Evolutionary conservation across 305 asterid species (phyloP).

Genomic region (Fraxinus albicans): DNA sequence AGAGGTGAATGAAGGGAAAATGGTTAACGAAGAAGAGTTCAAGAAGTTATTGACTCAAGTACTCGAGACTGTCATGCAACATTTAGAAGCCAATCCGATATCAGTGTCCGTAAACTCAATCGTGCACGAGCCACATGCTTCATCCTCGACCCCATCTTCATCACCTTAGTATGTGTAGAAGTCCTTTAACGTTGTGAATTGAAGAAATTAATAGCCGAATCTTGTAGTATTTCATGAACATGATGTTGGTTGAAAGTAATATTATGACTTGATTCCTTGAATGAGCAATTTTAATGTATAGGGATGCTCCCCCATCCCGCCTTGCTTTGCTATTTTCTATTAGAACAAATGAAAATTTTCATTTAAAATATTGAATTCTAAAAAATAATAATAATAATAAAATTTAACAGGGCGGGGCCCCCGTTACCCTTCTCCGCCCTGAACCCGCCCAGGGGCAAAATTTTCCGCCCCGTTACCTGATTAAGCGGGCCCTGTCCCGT

Average conservation of each 20-base stretch:
- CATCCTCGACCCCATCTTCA: slow-evolving; percentile 45
- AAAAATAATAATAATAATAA: no score
- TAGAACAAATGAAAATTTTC: no score
- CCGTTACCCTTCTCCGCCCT: no score
- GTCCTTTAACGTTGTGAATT: neutral
- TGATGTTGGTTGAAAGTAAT: neutral
- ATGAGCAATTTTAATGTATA: neutral
- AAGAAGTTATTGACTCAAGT: slow-evolving; percentile 68
- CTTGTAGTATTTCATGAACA: neutral
- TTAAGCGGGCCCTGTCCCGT: no score
- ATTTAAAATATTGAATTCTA: no score
- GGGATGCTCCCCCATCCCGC: no score
- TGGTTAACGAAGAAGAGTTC: slow-evolving; percentile 80
- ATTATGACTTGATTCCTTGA: neutral
- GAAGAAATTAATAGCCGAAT: neutral
- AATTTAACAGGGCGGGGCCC: no score
- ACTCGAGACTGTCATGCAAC: slow-evolving; percentile 71
- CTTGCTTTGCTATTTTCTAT: no score
- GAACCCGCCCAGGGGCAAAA: no score
- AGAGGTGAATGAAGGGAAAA: slow-evolving; percentile 54
- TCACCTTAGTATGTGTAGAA: neutral
- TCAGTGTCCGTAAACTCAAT: slow-evolving; percentile 77
- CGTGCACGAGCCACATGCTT: slow-evolving; percentile 71
- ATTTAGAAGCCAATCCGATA: slow-evolving; percentile 68
- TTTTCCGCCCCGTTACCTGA: no score